These are phyloP conservation scores for Hypoxylon sp. DNA, from an alignment of 2,329 filamentous ascomycete genomes.

Conservation along the genomic window DNA sequence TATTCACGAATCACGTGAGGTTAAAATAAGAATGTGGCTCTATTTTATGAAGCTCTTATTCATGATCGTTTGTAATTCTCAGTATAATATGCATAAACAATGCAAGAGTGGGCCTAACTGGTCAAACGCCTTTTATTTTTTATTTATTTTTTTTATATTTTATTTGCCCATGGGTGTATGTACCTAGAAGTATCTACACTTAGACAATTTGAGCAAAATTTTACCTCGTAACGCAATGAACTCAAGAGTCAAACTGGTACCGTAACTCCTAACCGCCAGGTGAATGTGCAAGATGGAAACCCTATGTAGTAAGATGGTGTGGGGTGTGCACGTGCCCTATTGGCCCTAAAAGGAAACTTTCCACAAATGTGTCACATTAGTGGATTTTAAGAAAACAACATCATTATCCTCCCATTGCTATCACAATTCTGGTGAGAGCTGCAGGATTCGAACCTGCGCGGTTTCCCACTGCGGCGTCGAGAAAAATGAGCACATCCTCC, in stretches of 20 bases:
- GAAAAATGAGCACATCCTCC: too few relatives aligned
- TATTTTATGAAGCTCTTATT: not conserved
- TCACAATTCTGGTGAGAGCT: too few relatives aligned
- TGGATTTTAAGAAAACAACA: too few relatives aligned
- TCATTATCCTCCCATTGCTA: too few relatives aligned
- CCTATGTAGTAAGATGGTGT: not conserved
- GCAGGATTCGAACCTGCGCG: too few relatives aligned
- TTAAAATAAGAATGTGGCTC: conserved; percentile 14
- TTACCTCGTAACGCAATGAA: not conserved
- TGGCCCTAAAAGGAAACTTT: not conserved
- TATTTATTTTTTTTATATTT: too few relatives aligned
- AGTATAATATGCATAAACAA: not conserved
- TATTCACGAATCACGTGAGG: not conserved
- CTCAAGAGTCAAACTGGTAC: not conserved
- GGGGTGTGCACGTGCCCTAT: not conserved
- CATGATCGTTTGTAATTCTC: not conserved
- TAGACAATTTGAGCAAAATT: conserved; percentile 10
- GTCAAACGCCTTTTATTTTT: not conserved
- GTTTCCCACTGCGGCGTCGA: too few relatives aligned
- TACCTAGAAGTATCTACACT: not conserved
- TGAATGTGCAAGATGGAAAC: conserved; percentile 4
- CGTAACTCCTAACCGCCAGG: not conserved
- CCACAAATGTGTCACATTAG: too few relatives aligned
- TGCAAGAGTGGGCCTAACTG: not conserved
- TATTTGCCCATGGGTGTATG: not conserved